A percentile compares a stretch with the other conserved stretches of the same genome.
phyloP scores from a whole-genome alignment of 257 asterid genomes.

The Nicotiana attenuata region DNA sequence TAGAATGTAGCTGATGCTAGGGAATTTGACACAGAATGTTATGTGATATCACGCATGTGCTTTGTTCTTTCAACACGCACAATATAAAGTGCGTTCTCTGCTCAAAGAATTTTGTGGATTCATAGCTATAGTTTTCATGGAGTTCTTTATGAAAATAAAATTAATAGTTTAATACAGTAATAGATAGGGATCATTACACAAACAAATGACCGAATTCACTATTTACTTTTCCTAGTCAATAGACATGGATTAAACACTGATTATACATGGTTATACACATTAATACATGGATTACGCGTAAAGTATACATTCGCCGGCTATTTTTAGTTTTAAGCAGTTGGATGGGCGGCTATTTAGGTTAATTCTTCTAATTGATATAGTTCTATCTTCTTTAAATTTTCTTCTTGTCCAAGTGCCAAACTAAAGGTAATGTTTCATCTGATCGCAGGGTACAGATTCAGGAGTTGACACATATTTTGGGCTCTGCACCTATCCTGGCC shows the following conservation, averaged over 20 bases:
- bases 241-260: no score
- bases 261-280: no score
- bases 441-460: slow-evolving; percentile 64
- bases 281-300: no score
- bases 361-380: not conserved
- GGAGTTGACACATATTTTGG: slow-evolving; percentile 97
- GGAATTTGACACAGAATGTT: not conserved
- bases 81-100: not conserved
- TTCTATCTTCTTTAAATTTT: not conserved
- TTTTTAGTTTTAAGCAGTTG: no score
- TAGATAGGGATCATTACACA: no score
- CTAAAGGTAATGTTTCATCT: not conserved
- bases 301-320: no score
- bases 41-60: not conserved
- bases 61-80: not conserved
- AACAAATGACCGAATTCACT: no score
- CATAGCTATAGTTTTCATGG: not conserved
- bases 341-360: no score
- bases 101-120: not conserved
- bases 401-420: not conserved
- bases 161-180: not conserved
- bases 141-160: not conserved
- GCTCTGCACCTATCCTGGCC: slow-evolving; percentile 84
- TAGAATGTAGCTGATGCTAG: not conserved
- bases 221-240: no score